Conservation (phyloP, 148 eudicot species). For the Amaranthus hypochondriacus region DNA sequence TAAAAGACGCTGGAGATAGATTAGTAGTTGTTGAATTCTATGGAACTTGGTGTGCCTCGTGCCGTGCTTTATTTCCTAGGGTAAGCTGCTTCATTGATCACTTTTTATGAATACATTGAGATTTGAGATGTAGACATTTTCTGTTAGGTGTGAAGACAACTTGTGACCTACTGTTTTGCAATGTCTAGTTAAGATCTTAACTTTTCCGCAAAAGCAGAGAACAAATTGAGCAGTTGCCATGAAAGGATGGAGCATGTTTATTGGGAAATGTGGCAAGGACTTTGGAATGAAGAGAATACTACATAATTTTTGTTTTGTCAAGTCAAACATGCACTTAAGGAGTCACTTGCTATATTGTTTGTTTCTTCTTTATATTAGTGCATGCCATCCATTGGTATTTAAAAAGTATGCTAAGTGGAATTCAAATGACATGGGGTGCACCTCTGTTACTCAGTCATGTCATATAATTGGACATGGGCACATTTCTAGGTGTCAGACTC, state of each 20-base stretch:
- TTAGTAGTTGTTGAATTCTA: conserved; percentile 93
- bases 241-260: too few relatives aligned
- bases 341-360: not conserved
- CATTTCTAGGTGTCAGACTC: not conserved
- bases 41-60: conserved; percentile 99
- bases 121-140: too few relatives aligned
- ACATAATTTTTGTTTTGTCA: not conserved
- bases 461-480: not conserved
- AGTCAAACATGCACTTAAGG: not conserved
- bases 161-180: too few relatives aligned
- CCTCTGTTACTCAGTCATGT: not conserved
- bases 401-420: not conserved
- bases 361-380: not conserved
- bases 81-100: conserved; percentile 31
- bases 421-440: not conserved
- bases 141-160: too few relatives aligned
- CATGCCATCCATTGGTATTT: not conserved
- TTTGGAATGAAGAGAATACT: too few relatives aligned
- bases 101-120: too few relatives aligned
- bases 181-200: too few relatives aligned
- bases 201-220: too few relatives aligned
- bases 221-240: too few relatives aligned
- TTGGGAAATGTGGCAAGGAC: too few relatives aligned
- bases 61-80: conserved; percentile 96
- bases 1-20: conserved; percentile 82